Evolutionary conservation across 2,329 filamentous ascomycete species (phyloP).

Genomic region (Coniochaeta sp.): DNA sequence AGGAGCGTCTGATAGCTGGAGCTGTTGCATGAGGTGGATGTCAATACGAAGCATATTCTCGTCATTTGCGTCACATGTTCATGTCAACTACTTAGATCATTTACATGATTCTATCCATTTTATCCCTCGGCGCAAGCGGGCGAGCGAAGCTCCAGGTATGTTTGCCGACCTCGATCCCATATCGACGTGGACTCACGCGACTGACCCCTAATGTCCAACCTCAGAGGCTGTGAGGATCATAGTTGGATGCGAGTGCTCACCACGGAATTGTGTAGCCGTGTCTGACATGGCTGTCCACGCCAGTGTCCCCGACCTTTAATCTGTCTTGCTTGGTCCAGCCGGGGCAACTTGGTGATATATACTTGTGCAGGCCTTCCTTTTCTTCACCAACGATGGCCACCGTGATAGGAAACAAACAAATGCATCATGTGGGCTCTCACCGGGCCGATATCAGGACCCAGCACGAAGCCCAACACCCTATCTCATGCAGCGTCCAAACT

Average conservation of each 20-base stretch:
- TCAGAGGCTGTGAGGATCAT: no score
- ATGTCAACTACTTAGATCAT: background rate
- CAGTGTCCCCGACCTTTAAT: no score
- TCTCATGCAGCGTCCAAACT: background rate
- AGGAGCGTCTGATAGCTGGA: background rate
- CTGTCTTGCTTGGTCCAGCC: no score
- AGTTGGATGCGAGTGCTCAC: no score
- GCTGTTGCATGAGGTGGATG: background rate
- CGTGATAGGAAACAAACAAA: background rate
- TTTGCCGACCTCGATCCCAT: background rate
- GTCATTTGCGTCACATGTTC: background rate
- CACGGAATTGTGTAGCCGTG: no score
- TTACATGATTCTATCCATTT: background rate
- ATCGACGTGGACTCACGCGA: background rate
- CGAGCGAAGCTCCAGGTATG: background rate
- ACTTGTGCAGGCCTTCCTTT: no score
- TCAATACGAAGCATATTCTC: background rate
- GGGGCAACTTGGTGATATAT: no score
- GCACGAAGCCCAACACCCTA: background rate
- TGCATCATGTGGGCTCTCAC: background rate
- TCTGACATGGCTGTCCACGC: no score
- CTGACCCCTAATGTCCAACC: no score
- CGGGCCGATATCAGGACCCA: background rate
- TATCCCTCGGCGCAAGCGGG: background rate
- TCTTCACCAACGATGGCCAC: background rate